Conservation (phyloP, 2,329 filamentous ascomycete species). For the Pseudocercospora fijiensis region DNA sequence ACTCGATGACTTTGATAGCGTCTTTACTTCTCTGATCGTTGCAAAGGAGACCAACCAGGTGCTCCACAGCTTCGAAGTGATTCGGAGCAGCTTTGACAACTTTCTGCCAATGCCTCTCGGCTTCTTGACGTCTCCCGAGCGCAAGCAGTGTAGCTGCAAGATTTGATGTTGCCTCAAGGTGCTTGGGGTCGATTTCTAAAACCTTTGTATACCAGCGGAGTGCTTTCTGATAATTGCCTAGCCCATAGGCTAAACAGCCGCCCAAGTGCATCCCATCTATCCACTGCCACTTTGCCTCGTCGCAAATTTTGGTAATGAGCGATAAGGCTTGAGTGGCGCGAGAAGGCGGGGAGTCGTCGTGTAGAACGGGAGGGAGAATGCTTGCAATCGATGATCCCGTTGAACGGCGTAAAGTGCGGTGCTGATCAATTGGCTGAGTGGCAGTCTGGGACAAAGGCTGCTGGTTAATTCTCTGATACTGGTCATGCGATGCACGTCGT, state of each 20-base stretch:
- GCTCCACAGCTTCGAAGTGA: constrained; percentile 93
- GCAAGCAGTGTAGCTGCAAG: constrained; percentile 85
- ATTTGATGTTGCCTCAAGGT: constrained; percentile 92
- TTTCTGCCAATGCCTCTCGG: constrained; percentile 78
- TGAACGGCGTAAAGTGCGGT: constrained; percentile 30
- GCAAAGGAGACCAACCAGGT: constrained; percentile 85
- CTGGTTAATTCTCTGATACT: constrained; percentile 14
- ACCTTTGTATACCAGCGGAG: constrained; percentile 72
- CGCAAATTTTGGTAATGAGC: constrained; percentile 70
- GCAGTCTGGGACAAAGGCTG: background rate
- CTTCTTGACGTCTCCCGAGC: constrained; percentile 76
- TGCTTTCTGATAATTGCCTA: constrained; percentile 79
- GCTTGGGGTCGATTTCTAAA: constrained; percentile 59
- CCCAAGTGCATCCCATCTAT: constrained; percentile 88
- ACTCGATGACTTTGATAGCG: constrained; percentile 82
- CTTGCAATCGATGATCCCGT: constrained; percentile 39
- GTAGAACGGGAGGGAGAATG: constrained; percentile 35
- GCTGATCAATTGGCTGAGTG: constrained; percentile 19
- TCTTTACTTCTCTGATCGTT: constrained; percentile 76
- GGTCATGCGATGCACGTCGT: constrained; percentile 28
- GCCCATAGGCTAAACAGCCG: constrained; percentile 86
- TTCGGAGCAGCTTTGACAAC: constrained; percentile 81
- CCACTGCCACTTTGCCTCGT: constrained; percentile 83
- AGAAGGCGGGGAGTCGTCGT: constrained; percentile 43
- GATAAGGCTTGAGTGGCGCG: constrained; percentile 68